Base-by-base conservation (phyloP, 2,329 filamentous ascomycete genomes). In the Fusarium incarnatum region DNA sequence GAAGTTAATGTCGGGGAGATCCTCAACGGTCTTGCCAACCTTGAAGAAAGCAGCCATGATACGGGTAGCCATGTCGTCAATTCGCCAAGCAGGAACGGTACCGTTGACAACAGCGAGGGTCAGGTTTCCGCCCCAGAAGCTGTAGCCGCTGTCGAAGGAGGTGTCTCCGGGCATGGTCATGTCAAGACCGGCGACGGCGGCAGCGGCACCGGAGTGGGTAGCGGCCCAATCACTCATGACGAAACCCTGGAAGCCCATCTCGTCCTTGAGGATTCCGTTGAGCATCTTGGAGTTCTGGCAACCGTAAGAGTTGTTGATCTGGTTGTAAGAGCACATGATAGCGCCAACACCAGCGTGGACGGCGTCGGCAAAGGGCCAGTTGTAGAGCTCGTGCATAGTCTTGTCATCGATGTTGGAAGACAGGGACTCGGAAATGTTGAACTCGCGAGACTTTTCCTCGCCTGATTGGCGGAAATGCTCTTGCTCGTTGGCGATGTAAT, bases 161-260 rank as follows among this genome's bases (percentile, higher is more conserved):
- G 92, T 92, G 77, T 98, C 95, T 57, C 93, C 93, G 2, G 92
- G 92, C 93, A 96, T 96, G n/a, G 87, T 86, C 92, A 96, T 94
- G 78, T 97, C 94, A 25, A 96, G 83, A 41, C 93, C 93, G 23
- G 92, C 91, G 40, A 89, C 83, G 5, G 92, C 90, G 37, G 86
- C 87, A 27, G 88, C 83, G 8, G 87, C 89, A 68, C 91, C 91
- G 6, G 88, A 83, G 74, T 94, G 91, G 73, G 94, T 91, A 7
- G 91, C 93, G 70, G 87, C 83, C 91, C 92, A 96, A 78, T 97
- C 93, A n/a, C 86, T 89, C 87, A 93, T 89, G 60, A 95, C 86
- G 73, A 93, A 93, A 0, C 92, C 92, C 71, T 94, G 91, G 81
- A 95, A 95, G 44, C 92, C 92, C 1, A 95, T 84, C 79, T 96